These are phyloP conservation scores for Plantago ovata DNA, from an alignment of 257 asterid genomes.

Conservation along the genomic window DNA sequence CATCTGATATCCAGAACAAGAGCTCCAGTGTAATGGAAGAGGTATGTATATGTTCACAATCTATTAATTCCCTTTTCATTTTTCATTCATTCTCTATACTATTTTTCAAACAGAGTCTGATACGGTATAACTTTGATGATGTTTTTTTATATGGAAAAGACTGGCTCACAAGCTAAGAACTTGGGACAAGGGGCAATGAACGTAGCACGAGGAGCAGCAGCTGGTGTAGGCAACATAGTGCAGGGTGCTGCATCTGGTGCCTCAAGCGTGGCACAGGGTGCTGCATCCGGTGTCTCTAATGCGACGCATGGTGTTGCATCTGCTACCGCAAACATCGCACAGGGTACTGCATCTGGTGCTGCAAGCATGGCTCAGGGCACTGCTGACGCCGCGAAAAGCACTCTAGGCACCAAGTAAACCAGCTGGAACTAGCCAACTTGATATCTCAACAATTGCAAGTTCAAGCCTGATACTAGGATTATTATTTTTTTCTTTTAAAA, in stretches of 20 bases:
- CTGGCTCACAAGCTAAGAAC: constrained; percentile 27
- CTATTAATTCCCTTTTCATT: neutral
- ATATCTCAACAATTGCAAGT: no score
- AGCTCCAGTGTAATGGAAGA: constrained; percentile 35
- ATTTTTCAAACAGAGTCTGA: no score
- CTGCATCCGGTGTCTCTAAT: constrained; percentile 1
- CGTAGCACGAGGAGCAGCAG: constrained; percentile 25
- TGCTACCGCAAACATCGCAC: neutral
- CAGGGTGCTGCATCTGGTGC: constrained; percentile 30
- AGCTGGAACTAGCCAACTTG: neutral
- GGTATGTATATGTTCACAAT: constrained; percentile 35
- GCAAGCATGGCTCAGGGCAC: constrained; percentile 1
- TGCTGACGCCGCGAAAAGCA: constrained; percentile 46
- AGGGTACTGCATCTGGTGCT: constrained; percentile 4
- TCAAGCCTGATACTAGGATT: no score
- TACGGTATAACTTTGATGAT: neutral
- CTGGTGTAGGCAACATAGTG: constrained; percentile 28
- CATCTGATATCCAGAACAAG: constrained; percentile 27
- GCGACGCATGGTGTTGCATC: constrained; percentile 4
- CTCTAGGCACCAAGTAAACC: constrained; percentile 36
- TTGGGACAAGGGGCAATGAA: constrained; percentile 36
- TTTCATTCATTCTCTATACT: neutral
- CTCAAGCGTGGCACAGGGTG: constrained; percentile 1
- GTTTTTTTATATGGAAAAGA: constrained; percentile 14
- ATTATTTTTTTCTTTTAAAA: no score